Base-by-base conservation (phyloP, 1,284 basidiomycete species). In the Trametes pubescens region DNA sequence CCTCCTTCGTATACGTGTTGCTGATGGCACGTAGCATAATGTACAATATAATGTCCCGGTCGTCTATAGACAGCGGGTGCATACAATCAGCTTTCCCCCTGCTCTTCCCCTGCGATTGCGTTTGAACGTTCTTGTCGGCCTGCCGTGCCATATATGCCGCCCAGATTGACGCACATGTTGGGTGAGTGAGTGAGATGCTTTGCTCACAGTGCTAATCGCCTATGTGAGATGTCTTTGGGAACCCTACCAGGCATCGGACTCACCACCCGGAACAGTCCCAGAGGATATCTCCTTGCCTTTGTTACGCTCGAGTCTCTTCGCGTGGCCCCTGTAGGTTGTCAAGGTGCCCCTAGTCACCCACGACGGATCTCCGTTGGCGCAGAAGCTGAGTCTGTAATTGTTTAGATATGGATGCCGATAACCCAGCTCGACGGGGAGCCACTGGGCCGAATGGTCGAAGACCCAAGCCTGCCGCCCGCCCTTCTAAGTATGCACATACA, bases 281-380 rank as follows among this genome's bases (percentile, higher is more conserved):
- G 10, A 43, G 4, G 18, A 7, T 9, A 47, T 26, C 16, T 21
- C 22, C 11, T 51, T 1, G 26, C 10, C 48, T 4, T 34, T 9
- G 48, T 37, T 16, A 3, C 40, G 16, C 34, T 52, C 38, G 37
- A 22, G 52, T 37, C 10, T 43, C 52, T 29, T 24, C 52, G 6
- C 16, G 18, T 38, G 52, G 22, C 52, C 46, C 34, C 16, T 49
- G 44, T 61, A 61, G 0, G 59, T 55, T 0, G 34, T n/a, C 0
- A 61, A 10, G 11, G 59, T 61, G 18, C 43, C 35, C 35, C 40
- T 61, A 2, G 52, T 55, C 4, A 61, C 53, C 59, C 59, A 61
- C 4, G 52, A 56, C 10, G 59, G 59, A 11, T 61, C 52, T 14
- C 59, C 59, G 24, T 61, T 61, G 9, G 26, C 35, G 29, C 26